Base-by-base conservation (phyloP, 1,284 basidiomycete genomes). In the Abortiporus biennis region DNA sequence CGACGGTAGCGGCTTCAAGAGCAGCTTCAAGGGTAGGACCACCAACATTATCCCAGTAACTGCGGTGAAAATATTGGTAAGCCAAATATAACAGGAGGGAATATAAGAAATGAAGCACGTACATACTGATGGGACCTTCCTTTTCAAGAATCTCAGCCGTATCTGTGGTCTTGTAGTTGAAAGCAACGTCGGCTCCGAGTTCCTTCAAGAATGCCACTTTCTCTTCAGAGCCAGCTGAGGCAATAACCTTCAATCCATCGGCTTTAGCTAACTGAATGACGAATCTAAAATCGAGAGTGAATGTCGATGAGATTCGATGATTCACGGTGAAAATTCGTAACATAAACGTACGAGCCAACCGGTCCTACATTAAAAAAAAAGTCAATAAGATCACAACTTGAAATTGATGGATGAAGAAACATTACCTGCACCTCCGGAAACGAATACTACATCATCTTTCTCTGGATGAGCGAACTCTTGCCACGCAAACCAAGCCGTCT, bases 161-260 rank as follows among this genome's bases (percentile, higher is more conserved):
- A 34, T 63, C 61, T 13, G 61, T 61, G 0, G 64, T 73, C 63
- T 88, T 89, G 67, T 90, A 89, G 62, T 89, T 85, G 65, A 89
- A 78, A 0, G 72, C 78, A 9, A 78, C 72, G 54, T 91, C 84
- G 4, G 77, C 78, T 0, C 85, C 84, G 34, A 87, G 59, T 24
- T 71, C 59, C 51, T 74, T 74, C 51, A 85, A 68, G 58, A 76
- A 82, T 11, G 67, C 59, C 40, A 82, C 76, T 59, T 90, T 91
- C 40, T 80, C 78, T 6, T 78, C 70, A 0, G 78, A 76, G 1
- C 86, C 85, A 0, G 84, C 81, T 1, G 85, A 83, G 0, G 75
- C 85, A 48, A 88, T 80, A 38, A 89, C 83, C 48, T 79, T 81
- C 22, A 79, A 59, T 0, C 80, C 82, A 8, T 74, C 71, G 4